A percentile compares a stretch with the other conserved stretches of the same genome.
phyloP scores from a whole-genome alignment of 225 moss, liverwort and hornwort species.

The Anthoceros angustus region DNA sequence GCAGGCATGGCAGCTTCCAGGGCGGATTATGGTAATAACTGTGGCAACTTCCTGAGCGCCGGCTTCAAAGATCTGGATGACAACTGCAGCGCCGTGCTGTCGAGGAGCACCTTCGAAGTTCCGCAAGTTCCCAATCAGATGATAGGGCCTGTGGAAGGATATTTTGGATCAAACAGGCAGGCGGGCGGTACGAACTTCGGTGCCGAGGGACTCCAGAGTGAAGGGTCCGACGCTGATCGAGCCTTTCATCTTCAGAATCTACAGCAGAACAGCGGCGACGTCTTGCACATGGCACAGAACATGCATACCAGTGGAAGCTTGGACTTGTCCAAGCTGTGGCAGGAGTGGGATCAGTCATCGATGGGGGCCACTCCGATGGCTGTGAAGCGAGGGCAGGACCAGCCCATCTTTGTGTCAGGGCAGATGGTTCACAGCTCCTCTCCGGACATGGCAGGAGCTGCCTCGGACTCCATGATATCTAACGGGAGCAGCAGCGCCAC shows the following conservation, averaged over 20 bases:
- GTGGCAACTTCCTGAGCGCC: no score
- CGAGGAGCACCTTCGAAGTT: no score
- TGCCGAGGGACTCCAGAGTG: neutral
- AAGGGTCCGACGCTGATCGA: neutral
- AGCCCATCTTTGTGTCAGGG: neutral
- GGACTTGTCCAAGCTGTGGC: neutral
- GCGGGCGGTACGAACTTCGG: neutral
- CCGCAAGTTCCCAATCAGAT: no score
- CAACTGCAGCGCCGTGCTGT: no score
- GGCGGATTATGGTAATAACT: no score
- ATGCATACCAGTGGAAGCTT: neutral
- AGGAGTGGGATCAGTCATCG: neutral
- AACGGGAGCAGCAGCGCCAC: neutral
- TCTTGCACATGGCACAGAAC: neutral
- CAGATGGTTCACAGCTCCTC: neutral
- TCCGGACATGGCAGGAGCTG: neutral
- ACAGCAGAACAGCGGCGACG: neutral
- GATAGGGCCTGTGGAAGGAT: no score
- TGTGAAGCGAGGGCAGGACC: constrained; percentile 1
- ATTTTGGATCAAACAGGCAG: neutral
- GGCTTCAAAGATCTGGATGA: no score
- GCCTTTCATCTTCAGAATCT: neutral
- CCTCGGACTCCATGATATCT: neutral
- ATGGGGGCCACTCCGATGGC: neutral
- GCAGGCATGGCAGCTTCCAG: neutral